Evolutionary conservation across 768 basidiomycete genomes (phyloP).

Genomic region (Tricholoma terreum): DNA sequence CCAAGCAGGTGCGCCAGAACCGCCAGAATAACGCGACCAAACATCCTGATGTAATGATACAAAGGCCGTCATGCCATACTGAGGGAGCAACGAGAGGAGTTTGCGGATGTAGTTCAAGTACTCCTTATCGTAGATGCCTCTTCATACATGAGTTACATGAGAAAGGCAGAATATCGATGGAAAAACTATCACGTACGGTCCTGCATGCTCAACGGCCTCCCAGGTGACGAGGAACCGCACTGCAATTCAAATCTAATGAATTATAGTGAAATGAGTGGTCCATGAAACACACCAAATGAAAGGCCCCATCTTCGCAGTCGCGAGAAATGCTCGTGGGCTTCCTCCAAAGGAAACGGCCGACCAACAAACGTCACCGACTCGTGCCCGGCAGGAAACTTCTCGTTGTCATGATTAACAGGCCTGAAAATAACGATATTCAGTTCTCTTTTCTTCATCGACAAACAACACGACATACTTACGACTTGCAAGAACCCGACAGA

Average conservation of each 20-base stretch:
- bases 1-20: constrained; percentile 97
- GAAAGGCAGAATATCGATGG: background rate
- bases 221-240: constrained; percentile 94
- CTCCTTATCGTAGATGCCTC: constrained; percentile 79
- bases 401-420: constrained; percentile 65
- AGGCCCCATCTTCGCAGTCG: constrained; percentile 84
- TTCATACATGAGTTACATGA: constrained; percentile 36
- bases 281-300: constrained; percentile 63
- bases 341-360: constrained; percentile 85
- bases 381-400: constrained; percentile 63
- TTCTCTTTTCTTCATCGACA: background rate
- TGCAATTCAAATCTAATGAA: constrained; percentile 22
- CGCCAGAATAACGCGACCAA: constrained; percentile 92
- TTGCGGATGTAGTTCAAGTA: constrained; percentile 78
- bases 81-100: constrained; percentile 65
- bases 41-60: constrained; percentile 91
- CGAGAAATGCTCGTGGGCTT: constrained; percentile 82
- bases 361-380: constrained; percentile 79
- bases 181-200: constrained; percentile 59
- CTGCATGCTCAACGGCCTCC: constrained; percentile 95
- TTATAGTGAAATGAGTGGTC: background rate
- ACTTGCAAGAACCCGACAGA: constrained; percentile 78
- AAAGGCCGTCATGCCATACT: constrained; percentile 72
- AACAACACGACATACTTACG: constrained; percentile 42
- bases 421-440: constrained; percentile 34